Percentiles rank a stretch among this genome's conserved stretches.
These are phyloP conservation scores for Phalaenopsis aphrodite DNA, from an alignment of 106 monocot genomes.

Conservation along the genomic window DNA sequence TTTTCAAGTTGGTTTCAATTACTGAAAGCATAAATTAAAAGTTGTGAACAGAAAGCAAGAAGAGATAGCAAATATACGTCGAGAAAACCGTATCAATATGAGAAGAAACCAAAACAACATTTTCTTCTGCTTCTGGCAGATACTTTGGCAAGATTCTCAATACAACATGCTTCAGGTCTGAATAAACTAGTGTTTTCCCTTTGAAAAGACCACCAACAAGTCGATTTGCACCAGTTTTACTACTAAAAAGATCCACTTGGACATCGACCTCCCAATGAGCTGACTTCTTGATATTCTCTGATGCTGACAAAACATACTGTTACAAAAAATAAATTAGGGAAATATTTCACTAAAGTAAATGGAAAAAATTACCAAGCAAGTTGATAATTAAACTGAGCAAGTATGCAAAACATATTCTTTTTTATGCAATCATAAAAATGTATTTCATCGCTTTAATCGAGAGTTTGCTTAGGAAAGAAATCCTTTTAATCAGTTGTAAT, in stretches of 20 bases:
- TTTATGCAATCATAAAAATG: not conserved
- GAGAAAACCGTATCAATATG: slow-evolving; percentile 98
- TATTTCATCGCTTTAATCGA: too few species aligned
- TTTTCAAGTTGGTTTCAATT: not conserved
- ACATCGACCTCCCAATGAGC: slow-evolving; percentile 99
- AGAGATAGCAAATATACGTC: slow-evolving; percentile 46
- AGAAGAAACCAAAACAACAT: slow-evolving; percentile 80
- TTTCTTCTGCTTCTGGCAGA: slow-evolving; percentile 73
- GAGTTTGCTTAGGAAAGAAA: too few species aligned
- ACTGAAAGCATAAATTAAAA: not conserved
- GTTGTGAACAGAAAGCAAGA: slow-evolving; percentile 5
- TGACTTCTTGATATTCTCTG: slow-evolving; percentile 74
- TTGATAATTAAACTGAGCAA: not conserved
- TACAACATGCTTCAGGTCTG: slow-evolving; percentile 90
- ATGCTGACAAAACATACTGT: slow-evolving; percentile 81
- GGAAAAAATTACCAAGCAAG: not conserved
- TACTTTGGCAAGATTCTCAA: slow-evolving; percentile 89
- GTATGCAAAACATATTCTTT: not conserved
- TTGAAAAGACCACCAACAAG: slow-evolving; percentile 67
- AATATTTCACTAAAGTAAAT: slow-evolving; percentile 6
- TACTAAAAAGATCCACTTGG: slow-evolving; percentile 74
- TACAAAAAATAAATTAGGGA: slow-evolving; percentile 20
- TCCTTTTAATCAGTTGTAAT: too few species aligned
- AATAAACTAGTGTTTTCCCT: slow-evolving; percentile 86
- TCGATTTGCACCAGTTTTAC: slow-evolving; percentile 58